Evolutionary conservation across 805 yeast genomes (phyloP).

Genomic region (Yarrowia sp.): DNA sequence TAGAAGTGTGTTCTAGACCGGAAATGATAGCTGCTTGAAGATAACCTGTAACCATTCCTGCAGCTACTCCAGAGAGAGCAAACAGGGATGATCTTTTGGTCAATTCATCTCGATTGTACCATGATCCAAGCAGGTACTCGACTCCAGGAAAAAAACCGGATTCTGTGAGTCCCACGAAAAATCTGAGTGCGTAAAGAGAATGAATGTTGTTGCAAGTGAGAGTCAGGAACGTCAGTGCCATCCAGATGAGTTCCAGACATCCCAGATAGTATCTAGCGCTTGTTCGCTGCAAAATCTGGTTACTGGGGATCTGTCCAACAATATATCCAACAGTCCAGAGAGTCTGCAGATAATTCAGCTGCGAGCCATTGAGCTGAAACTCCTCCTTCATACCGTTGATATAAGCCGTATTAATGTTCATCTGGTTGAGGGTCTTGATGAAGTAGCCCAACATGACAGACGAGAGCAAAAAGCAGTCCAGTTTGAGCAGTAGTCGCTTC

Average conservation of each 20-base stretch:
- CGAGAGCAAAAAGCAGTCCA: constrained; percentile 44
- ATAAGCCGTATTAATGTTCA: constrained; percentile 48
- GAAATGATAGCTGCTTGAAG: neutral
- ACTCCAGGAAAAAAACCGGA: constrained; percentile 48
- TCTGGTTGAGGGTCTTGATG: constrained; percentile 46
- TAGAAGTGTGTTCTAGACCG: neutral
- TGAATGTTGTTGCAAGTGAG: constrained; percentile 39
- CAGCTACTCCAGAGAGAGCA: constrained; percentile 7
- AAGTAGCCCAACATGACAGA: constrained; percentile 49
- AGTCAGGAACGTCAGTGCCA: constrained; percentile 39
- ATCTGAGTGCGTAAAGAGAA: constrained; percentile 41
- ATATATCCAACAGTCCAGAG: constrained; percentile 31
- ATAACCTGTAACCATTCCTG: constrained; percentile 1
- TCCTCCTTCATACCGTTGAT: constrained; percentile 50
- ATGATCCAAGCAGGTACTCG: constrained; percentile 35
- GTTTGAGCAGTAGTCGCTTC: constrained; percentile 40
- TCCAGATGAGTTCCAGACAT: constrained; percentile 39
- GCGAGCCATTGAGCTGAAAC: constrained; percentile 44
- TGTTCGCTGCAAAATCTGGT: constrained; percentile 35
- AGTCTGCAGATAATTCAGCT: constrained; percentile 46
- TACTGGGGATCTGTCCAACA: constrained; percentile 35
- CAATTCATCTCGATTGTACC: constrained; percentile 42
- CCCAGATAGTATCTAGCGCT: constrained; percentile 42
- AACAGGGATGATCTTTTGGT: constrained; percentile 2
- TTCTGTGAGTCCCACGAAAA: constrained; percentile 45